These are phyloP conservation scores for Tetrahymena borealis DNA, from an alignment of 73 alveolate species.

Conservation along the genomic window DNA sequence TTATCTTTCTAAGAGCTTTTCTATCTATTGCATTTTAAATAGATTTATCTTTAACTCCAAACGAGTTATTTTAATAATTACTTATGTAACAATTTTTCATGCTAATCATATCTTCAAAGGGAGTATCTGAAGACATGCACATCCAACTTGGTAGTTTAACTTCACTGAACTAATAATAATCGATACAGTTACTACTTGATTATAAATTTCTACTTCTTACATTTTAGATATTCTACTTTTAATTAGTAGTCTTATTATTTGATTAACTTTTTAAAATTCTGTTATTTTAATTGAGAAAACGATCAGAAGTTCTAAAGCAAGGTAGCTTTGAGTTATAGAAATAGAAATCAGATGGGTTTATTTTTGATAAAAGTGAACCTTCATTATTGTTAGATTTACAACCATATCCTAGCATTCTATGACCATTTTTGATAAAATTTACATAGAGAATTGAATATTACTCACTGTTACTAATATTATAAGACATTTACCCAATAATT, in stretches of 20 bases:
- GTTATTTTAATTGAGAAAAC: not conserved
- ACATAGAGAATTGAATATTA: not conserved
- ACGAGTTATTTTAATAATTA: not conserved
- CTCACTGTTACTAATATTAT: not conserved
- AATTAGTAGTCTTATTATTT: not conserved
- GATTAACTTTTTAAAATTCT: not conserved
- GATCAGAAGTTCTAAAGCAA: not conserved
- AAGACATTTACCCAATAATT: not conserved
- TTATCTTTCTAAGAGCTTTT: not conserved
- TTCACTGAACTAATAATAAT: not conserved
- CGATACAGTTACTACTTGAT: not conserved
- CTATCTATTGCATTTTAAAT: not conserved
- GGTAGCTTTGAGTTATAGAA: not conserved
- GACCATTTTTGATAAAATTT: not conserved
- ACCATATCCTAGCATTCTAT: not conserved
- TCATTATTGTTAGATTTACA: not conserved
- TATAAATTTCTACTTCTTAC: not conserved
- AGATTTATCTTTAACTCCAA: not conserved
- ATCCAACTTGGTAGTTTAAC: not conserved
- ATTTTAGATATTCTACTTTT: not conserved
- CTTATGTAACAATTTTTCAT: not conserved
- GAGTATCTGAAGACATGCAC: not conserved
- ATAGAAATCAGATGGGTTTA: not conserved
- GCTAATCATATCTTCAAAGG: not conserved
- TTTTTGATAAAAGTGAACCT: not conserved